These are phyloP conservation scores for Lichtheimia hyalospora DNA, from an alignment of 371 early-diverging fungal genomes.

Conservation along the genomic window DNA sequence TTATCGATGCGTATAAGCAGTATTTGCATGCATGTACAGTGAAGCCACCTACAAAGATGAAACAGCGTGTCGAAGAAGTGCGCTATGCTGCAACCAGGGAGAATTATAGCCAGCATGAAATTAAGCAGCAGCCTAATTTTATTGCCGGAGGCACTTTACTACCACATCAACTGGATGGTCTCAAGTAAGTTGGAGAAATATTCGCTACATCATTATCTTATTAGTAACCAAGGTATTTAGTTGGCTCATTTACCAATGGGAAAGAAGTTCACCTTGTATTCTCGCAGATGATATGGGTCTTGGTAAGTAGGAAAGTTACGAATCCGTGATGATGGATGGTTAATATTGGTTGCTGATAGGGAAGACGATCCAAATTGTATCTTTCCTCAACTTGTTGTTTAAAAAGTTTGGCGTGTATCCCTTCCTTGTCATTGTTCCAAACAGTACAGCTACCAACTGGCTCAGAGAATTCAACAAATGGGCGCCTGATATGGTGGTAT, in stretches of 20 bases:
- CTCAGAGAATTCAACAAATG: conserved; percentile 77
- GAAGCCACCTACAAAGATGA: conserved; percentile 31
- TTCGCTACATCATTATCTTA: neutral
- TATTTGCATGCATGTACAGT: conserved; percentile 32
- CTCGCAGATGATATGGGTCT: conserved; percentile 96
- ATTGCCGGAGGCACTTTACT: conserved; percentile 69
- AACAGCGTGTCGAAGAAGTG: conserved; percentile 32
- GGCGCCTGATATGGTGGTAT: conserved; percentile 70
- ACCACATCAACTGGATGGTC: conserved; percentile 84
- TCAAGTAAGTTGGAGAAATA: conserved; percentile 56
- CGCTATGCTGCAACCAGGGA: conserved; percentile 29
- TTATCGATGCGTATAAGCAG: conserved; percentile 35
- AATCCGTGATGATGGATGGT: conserved; percentile 72
- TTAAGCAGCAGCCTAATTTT: conserved; percentile 64
- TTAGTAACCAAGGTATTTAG: conserved; percentile 23
- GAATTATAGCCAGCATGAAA: conserved; percentile 38
- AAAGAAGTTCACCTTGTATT: conserved; percentile 60
- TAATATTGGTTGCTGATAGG: conserved; percentile 27
- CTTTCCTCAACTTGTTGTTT: conserved; percentile 65
- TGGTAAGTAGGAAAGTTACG: conserved; percentile 51
- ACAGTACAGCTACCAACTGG: conserved; percentile 83
- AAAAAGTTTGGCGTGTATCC: conserved; percentile 63
- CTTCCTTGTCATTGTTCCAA: conserved; percentile 85
- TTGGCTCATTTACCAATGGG: conserved; percentile 79
- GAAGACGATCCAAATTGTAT: conserved; percentile 89